Percentiles rank a stretch among this genome's conserved stretches.
phyloP scores from a whole-genome alignment of 306 rosid genomes.

The Cicer pinnatifidum region DNA sequence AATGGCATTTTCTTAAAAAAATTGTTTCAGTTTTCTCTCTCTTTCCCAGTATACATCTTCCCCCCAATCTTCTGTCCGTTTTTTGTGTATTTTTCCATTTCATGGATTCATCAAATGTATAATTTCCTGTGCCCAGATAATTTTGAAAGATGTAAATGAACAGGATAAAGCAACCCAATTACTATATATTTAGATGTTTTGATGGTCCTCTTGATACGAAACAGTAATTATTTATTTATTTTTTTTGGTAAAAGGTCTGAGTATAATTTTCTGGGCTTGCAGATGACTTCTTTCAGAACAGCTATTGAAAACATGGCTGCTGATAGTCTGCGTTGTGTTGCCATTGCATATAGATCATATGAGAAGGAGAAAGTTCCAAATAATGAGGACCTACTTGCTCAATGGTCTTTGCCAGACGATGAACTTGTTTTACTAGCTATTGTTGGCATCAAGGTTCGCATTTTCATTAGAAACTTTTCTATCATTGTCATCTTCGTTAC shows the following conservation, averaged over 20 bases:
- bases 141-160: background rate
- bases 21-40: background rate
- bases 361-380: constrained; percentile 69
- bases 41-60: background rate
- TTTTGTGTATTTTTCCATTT: constrained; percentile 13
- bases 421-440: constrained; percentile 87
- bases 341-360: constrained; percentile 79
- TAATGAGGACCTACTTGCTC: constrained; percentile 66
- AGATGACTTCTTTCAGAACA: constrained; percentile 61
- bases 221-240: background rate
- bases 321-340: constrained; percentile 84
- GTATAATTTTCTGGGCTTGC: constrained; percentile 42
- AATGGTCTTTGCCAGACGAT: constrained; percentile 89
- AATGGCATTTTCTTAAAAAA: background rate
- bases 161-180: background rate
- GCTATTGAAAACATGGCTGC: constrained; percentile 93
- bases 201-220: background rate
- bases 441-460: constrained; percentile 84
- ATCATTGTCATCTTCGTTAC: constrained; percentile 1
- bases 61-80: background rate
- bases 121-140: background rate
- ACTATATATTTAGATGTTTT: background rate
- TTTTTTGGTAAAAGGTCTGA: background rate
- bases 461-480: constrained; percentile 34
- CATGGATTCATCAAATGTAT: constrained; percentile 6